Evolutionary conservation across 2,329 filamentous ascomycete species (phyloP).

Genomic region (Dactylella cylindrospora): DNA sequence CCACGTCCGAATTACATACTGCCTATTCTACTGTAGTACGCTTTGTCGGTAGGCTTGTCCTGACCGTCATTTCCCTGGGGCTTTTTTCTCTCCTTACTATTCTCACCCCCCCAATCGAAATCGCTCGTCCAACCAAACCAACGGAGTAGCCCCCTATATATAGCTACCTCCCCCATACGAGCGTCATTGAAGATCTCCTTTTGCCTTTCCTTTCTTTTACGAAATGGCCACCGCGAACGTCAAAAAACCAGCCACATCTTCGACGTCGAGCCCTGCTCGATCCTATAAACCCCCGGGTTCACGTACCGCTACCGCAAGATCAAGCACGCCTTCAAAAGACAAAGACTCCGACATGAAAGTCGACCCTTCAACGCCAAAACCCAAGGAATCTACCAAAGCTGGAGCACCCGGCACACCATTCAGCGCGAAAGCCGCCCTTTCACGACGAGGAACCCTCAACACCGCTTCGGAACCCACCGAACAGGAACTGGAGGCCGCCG

Average conservation of each 20-base stretch:
- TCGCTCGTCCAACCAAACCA: too few species aligned
- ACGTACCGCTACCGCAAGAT: constrained; percentile 19
- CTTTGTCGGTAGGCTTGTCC: too few species aligned
- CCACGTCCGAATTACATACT: constrained; percentile 13
- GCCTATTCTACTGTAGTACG: constrained; percentile 12
- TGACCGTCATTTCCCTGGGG: too few species aligned
- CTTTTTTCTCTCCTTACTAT: too few species aligned
- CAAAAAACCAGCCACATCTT: constrained; percentile 43
- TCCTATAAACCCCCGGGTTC: constrained; percentile 43
- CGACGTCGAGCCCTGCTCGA: constrained; percentile 39
- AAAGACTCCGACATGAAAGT: constrained; percentile 30
- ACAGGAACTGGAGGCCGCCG: constrained; percentile 47
- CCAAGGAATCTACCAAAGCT: constrained; percentile 23
- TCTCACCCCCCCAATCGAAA: too few species aligned
- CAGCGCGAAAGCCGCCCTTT: constrained; percentile 47
- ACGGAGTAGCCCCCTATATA: too few species aligned
- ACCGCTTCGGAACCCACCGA: constrained; percentile 45
- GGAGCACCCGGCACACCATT: constrained; percentile 46
- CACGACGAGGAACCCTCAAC: constrained; percentile 44
- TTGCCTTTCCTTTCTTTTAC: too few species aligned
- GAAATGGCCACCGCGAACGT: constrained; percentile 44
- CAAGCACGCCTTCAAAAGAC: constrained; percentile 38
- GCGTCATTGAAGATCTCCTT: too few species aligned
- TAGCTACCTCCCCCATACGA: too few species aligned
- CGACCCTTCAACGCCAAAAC: constrained; percentile 33